Evolutionary conservation across 176 grass and related monocot species (phyloP).

Genomic region (Triticum turgidum): DNA sequence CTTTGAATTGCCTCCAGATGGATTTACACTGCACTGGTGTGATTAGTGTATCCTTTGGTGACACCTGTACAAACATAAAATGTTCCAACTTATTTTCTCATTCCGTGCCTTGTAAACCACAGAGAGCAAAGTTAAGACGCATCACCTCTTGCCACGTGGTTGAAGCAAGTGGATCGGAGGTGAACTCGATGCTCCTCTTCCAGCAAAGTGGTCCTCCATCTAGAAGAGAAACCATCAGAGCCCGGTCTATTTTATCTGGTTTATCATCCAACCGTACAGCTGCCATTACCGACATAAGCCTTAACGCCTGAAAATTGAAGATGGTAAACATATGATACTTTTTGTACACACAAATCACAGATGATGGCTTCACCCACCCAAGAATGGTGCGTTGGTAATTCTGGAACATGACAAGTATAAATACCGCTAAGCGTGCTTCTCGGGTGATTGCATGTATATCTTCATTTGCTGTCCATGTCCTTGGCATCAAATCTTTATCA

Average conservation of each 20-base stretch:
- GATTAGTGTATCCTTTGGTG: slow-evolving; percentile 65
- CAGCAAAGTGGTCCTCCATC: slow-evolving; percentile 49
- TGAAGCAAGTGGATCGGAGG: slow-evolving; percentile 65
- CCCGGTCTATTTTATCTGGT: slow-evolving; percentile 64
- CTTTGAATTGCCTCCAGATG: slow-evolving; percentile 80
- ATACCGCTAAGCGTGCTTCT: slow-evolving; percentile 70
- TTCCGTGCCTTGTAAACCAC: not conserved
- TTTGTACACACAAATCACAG: not conserved
- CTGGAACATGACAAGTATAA: slow-evolving; percentile 18
- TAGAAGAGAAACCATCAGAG: slow-evolving; percentile 58
- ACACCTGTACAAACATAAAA: slow-evolving; percentile 46
- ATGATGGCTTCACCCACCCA: not conserved
- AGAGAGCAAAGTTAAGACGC: slow-evolving; percentile 13
- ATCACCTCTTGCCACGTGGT: slow-evolving; percentile 85
- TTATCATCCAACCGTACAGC: slow-evolving; percentile 70
- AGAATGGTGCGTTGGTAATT: not conserved
- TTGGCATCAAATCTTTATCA: slow-evolving; percentile 75
- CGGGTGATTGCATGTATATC: slow-evolving; percentile 80
- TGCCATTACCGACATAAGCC: slow-evolving; percentile 64
- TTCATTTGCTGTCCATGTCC: slow-evolving; percentile 79
- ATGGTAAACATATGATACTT: slow-evolving; percentile 30
- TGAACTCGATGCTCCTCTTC: slow-evolving; percentile 47
- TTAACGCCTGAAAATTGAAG: slow-evolving; percentile 72
- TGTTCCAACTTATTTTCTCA: slow-evolving; percentile 16
- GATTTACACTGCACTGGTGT: slow-evolving; percentile 78